Evolutionary conservation across 148 eudicot genomes (phyloP).

Genomic region (Simmondsia chinensis): DNA sequence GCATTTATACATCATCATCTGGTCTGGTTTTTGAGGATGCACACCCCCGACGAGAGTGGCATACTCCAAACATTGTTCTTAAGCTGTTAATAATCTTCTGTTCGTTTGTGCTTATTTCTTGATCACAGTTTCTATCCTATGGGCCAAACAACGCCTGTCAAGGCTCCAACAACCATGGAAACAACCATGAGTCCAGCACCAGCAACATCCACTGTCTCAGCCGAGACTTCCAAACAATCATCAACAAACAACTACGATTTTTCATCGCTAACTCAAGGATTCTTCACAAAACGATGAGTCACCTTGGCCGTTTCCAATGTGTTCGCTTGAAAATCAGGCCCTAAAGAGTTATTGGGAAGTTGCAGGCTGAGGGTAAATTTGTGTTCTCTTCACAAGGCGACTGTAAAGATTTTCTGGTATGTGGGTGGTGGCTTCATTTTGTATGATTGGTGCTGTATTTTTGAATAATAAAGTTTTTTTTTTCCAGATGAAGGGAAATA

Average conservation of each 20-base stretch:
- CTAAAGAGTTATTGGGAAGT: background rate
- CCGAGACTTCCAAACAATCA: slow-evolving; percentile 32
- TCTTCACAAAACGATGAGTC: slow-evolving; percentile 54
- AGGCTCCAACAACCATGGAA: slow-evolving; percentile 41
- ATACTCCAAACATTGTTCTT: background rate
- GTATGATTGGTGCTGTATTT: slow-evolving; percentile 19
- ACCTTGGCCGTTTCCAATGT: background rate
- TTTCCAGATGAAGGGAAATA: background rate
- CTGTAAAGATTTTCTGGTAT: slow-evolving; percentile 2
- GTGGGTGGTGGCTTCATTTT: slow-evolving; percentile 13
- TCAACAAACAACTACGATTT: slow-evolving; percentile 65
- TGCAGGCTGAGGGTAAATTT: background rate
- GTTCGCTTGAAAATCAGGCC: slow-evolving; percentile 4
- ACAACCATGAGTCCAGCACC: slow-evolving; percentile 25
- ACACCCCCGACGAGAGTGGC: no score
- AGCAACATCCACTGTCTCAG: slow-evolving; percentile 31
- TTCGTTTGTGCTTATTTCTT: background rate
- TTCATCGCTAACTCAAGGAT: slow-evolving; percentile 88
- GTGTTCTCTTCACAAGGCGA: background rate
- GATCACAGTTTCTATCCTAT: slow-evolving; percentile 39
- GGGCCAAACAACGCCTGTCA: slow-evolving; percentile 44
- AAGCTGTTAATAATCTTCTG: background rate
- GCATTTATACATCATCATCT: no score
- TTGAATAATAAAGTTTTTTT: slow-evolving; percentile 4
- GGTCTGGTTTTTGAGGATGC: no score